Base-by-base conservation (phyloP, 371 early-diverging fungal genomes). In the Zychaea mexicana region DNA sequence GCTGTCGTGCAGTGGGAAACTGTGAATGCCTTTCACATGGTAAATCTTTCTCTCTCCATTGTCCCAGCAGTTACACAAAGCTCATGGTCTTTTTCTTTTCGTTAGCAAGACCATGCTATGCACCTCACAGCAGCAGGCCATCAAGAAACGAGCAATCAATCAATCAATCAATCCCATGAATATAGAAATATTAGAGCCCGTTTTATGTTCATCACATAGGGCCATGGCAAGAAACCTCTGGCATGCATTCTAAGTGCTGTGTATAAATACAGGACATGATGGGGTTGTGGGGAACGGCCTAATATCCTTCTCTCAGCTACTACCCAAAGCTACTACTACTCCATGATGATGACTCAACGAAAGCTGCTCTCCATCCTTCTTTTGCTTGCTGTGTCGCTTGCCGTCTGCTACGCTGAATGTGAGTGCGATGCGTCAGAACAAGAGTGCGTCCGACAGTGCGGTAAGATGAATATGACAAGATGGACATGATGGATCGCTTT, bases 401-500 rank as follows among this genome's bases (percentile, higher is more conserved):
- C 60, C 22, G 22, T 39, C 9, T 30, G 13, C 24, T 26, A 24
- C 46, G 58, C 59, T 28, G 31, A 26, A 22, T 58, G 52, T 32
- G 59, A 58, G 21, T 64, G 65, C 52, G 59, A 58, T 8, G 32
- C 24, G 15, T 30, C 32, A 30, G 55, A 54, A 28, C 63, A 56
- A 24, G 45, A 22, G 28, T 66, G 54, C 47, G 46, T 60, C 32
- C 38, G 17, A 22, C 39, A 19, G 52, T 66, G 62, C 32, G 62
- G 62, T 61, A 53, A 61, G 62, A 30, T n/a, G 32, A 19, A 12
- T 38, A 22, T 6, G 10, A 27, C 21, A n/a, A n/a, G n/a, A n/a
- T n/a, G n/a, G n/a, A n/a, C n/a, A n/a, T n/a, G n/a, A n/a, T n/a
- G n/a, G n/a, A n/a, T n/a, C 27, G 24, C 30, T 32, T 24, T 28